Conservation (phyloP, 257 asterid species). For the Gentiana macrophylla region DNA sequence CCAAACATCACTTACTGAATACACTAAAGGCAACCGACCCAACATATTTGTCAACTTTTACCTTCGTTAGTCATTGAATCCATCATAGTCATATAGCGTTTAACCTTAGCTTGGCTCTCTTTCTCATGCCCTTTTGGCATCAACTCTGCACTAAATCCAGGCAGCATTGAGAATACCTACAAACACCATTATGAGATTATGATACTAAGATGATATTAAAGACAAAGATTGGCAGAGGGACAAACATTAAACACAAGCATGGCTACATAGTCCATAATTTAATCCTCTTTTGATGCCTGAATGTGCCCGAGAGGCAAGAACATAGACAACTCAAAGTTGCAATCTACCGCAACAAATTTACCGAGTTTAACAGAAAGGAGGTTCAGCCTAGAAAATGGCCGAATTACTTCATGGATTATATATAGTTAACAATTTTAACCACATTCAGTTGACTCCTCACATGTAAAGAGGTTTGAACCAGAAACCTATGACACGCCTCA, state of each 20-base stretch:
- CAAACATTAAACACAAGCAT: background rate
- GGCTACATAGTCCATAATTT: background rate
- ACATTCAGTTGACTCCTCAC: no score
- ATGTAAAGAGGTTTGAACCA: no score
- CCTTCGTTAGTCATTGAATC: constrained; percentile 99
- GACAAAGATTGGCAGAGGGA: background rate
- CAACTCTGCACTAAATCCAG: constrained; percentile 85
- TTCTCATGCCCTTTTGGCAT: constrained; percentile 94
- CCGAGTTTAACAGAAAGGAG: no score
- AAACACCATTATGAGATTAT: background rate
- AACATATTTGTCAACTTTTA: constrained; percentile 11
- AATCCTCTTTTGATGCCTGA: background rate
- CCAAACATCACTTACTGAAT: background rate
- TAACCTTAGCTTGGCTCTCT: constrained; percentile 84
- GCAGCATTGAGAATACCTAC: constrained; percentile 94
- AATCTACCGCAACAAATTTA: no score
- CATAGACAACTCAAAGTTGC: no score
- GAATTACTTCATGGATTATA: no score
- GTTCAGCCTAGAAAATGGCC: no score
- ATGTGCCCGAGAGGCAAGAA: no score
- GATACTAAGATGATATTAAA: no score
- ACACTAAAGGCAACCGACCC: background rate
- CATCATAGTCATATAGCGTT: constrained; percentile 97
- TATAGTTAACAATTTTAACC: no score
- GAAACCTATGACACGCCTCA: no score